A percentile compares a stretch with the other conserved stretches of the same genome.
phyloP scores from a whole-genome alignment of 345 rosid species.

The Lenwebbia sp. region DNA sequence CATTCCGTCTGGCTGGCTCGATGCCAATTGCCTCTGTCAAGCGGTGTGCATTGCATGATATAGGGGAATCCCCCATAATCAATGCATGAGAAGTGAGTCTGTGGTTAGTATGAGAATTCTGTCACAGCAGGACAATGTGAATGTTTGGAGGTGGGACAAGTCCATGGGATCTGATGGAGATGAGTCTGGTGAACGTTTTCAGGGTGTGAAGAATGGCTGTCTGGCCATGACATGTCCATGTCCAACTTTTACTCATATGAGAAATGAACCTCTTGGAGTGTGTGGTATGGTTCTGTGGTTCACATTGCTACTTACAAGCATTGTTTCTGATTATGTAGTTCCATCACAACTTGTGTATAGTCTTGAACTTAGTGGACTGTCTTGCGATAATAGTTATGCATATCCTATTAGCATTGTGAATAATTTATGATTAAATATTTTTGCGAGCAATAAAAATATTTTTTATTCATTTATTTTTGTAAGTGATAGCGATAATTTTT shows the following conservation, averaged over 20 bases:
- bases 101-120: conserved; percentile 22
- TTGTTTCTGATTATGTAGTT: neutral
- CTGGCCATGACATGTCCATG: neutral
- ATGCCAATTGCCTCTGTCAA: neutral
- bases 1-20: conserved; percentile 4
- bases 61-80: conserved; percentile 1
- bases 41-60: neutral
- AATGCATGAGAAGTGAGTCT: conserved; percentile 39
- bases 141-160: neutral
- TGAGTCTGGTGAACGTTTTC: neutral
- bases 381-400: neutral
- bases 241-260: neutral
- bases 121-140: neutral
- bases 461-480: too few species aligned
- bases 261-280: neutral
- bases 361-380: neutral
- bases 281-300: neutral
- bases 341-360: neutral
- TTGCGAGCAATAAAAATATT: too few species aligned
- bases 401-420: neutral
- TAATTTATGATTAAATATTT: too few species aligned
- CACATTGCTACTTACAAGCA: neutral
- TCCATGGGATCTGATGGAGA: neutral
- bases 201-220: neutral
- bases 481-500: too few species aligned